phyloP scores from a whole-genome alignment of 2,329 filamentous ascomycete genomes.

The Alternaria arborescens region DNA sequence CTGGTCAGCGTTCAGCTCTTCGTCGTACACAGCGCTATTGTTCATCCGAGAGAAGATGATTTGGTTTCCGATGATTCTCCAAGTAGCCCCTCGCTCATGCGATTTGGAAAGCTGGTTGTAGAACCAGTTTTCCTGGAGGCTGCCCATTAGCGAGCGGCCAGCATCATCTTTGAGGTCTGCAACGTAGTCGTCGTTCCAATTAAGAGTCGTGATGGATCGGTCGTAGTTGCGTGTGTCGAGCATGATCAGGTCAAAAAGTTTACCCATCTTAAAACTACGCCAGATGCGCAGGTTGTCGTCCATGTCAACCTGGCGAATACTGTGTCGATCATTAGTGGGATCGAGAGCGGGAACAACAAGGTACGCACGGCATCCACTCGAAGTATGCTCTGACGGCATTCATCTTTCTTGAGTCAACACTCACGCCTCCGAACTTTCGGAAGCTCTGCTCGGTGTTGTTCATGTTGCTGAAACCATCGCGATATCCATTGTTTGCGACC shows the following conservation, averaged over 20 bases:
- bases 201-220: conserved; percentile 38
- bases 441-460: conserved; percentile 57
- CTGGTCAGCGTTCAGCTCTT: conserved; percentile 60
- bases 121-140: conserved; percentile 73
- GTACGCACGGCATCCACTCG: conserved; percentile 54
- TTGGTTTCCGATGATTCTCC: conserved; percentile 76
- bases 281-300: conserved; percentile 56
- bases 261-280: conserved; percentile 52
- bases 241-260: conserved; percentile 53
- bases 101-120: conserved; percentile 61
- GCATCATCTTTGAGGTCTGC: conserved; percentile 69
- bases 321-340: conserved; percentile 50
- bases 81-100: conserved; percentile 67
- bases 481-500: conserved; percentile 54
- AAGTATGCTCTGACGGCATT: conserved; percentile 57
- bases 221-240: conserved; percentile 55
- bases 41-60: conserved; percentile 53
- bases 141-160: conserved; percentile 72
- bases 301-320: conserved; percentile 54
- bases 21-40: conserved; percentile 28
- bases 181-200: conserved; percentile 67
- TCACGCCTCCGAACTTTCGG: conserved; percentile 50
- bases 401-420: conserved; percentile 57
- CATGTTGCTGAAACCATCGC: conserved; percentile 51
- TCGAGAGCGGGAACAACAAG: conserved; percentile 49